These are phyloP conservation scores for Mycena chlorophos DNA, from an alignment of 768 basidiomycete genomes.

Conservation along the genomic window DNA sequence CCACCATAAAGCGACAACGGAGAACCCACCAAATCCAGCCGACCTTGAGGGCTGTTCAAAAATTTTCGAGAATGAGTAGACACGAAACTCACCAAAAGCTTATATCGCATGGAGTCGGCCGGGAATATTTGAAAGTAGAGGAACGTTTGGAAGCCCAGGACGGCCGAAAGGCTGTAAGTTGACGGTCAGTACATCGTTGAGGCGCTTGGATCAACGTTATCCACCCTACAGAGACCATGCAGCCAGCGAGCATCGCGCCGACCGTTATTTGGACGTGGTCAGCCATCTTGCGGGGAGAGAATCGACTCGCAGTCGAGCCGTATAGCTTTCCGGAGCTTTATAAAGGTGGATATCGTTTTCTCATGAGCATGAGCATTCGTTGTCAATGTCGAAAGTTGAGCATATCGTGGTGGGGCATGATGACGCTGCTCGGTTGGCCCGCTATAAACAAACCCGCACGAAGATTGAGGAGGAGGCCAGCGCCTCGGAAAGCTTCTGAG, in stretches of 20 bases:
- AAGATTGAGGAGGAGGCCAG: too few species aligned
- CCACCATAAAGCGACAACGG: not conserved
- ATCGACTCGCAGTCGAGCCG: too few species aligned
- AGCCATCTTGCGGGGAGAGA: too few species aligned
- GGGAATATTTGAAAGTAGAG: constrained; percentile 16
- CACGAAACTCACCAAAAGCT: constrained; percentile 4
- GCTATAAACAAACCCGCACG: too few species aligned
- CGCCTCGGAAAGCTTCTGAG: too few species aligned
- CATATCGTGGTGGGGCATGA: too few species aligned
- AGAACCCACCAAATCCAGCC: constrained; percentile 15
- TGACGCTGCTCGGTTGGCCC: too few species aligned
- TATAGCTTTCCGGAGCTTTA: too few species aligned
- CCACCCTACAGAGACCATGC: constrained; percentile 8
- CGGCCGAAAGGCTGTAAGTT: not conserved
- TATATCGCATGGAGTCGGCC: constrained; percentile 3
- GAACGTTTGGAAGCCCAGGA: constrained; percentile 12
- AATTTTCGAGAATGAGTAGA: not conserved
- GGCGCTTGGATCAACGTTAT: not conserved
- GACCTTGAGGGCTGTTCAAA: not conserved
- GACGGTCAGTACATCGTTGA: not conserved
- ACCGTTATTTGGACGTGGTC: not conserved
- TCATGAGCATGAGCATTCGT: too few species aligned
- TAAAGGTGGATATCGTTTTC: too few species aligned
- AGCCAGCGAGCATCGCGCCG: constrained; percentile 8
- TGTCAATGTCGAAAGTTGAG: too few species aligned